Base-by-base conservation (phyloP, 805 yeast genomes). In the Zygosaccharomyces pseudorouxii region DNA sequence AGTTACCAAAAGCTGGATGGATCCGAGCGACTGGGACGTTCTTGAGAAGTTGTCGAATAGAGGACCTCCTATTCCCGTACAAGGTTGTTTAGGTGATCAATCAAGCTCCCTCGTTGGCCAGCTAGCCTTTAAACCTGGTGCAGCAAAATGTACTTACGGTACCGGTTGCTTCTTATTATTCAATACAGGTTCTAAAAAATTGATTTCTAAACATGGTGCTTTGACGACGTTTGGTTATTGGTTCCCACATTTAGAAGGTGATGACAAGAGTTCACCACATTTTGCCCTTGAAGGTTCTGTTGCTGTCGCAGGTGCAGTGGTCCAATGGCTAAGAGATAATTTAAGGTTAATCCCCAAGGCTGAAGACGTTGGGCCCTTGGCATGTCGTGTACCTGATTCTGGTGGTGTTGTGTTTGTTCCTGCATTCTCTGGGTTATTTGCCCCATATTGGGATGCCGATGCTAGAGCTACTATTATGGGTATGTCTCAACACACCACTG, bases 381-480 rank as follows among this genome's bases (percentile, higher is more conserved):
- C 96, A 10, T 80, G 86, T 22, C 83, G 81, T 59, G 96, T 88
- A 33, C 74, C 78, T 22, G 80, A 85, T 64, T 76, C 92, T 14
- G 96, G 93, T 43, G 97, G 97, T 35, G 97, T 90, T 22, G 89
- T 88, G 33, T 90, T 90, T 62, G 95, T 90, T 40, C 96, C 98
- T 27, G 97, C 97, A 2, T 89, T 90, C 65, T 84, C 90, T 28
- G 98, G 98, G 6, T 73, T 90, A 48, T 90, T 87, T 69, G 96
- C 97, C 3, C 98, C 98, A 18, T 89, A 90, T 71, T 90, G 98
- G 98, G 89, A 87, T 63, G 79, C 90, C 11, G 87, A 86, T 46
- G 89, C 96, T 5, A 80, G 96, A 54, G 98, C 97, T 43, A 84
- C 96, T 29, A 86, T 92, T 39, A 82, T 89, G 65, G 98, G 98